phyloP scores from a whole-genome alignment of 352 stramenopile species.

The Pythium brachiatum region DNA sequence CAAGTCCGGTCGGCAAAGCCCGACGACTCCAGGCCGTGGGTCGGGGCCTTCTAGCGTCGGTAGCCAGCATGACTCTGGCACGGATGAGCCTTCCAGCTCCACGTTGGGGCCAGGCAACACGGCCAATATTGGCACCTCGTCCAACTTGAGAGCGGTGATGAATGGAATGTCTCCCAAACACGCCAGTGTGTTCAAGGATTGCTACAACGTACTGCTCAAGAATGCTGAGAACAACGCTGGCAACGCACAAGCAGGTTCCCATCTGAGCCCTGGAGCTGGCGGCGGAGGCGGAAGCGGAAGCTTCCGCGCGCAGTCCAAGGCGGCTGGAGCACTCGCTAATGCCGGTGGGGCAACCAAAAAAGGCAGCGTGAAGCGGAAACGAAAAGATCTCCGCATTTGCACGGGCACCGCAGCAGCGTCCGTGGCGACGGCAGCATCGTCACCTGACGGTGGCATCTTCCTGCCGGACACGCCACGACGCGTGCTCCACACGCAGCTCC shows the following conservation, averaged over 20 bases:
- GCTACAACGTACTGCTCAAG: conserved; percentile 70
- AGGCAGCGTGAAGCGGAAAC: conserved; percentile 69
- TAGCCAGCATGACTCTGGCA: not conserved
- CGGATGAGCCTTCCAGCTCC: conserved; percentile 5
- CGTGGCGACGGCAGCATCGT: not conserved
- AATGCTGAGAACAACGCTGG: conserved; percentile 35
- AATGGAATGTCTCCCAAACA: conserved; percentile 58
- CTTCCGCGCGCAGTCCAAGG: not conserved
- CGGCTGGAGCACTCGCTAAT: not conserved
- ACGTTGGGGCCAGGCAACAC: conserved; percentile 24
- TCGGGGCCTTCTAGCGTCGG: not conserved
- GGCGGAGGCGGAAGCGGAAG: not conserved
- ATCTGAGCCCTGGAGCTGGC: too few species aligned
- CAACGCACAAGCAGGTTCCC: not conserved
- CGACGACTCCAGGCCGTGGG: not conserved
- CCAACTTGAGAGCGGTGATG: conserved; percentile 31
- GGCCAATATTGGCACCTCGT: conserved; percentile 26
- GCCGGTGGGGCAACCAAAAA: conserved; percentile 36
- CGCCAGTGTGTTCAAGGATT: conserved; percentile 67
- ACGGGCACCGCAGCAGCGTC: conserved; percentile 30
- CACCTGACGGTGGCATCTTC: conserved; percentile 63
- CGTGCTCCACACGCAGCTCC: conserved; percentile 73
- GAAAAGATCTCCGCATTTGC: conserved; percentile 81
- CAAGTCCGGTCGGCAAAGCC: conserved; percentile 4
- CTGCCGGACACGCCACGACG: conserved; percentile 71